These are phyloP conservation scores for Phytomonas sp. DNA, from an alignment of 208 protist genomes.

Conservation along the genomic window DNA sequence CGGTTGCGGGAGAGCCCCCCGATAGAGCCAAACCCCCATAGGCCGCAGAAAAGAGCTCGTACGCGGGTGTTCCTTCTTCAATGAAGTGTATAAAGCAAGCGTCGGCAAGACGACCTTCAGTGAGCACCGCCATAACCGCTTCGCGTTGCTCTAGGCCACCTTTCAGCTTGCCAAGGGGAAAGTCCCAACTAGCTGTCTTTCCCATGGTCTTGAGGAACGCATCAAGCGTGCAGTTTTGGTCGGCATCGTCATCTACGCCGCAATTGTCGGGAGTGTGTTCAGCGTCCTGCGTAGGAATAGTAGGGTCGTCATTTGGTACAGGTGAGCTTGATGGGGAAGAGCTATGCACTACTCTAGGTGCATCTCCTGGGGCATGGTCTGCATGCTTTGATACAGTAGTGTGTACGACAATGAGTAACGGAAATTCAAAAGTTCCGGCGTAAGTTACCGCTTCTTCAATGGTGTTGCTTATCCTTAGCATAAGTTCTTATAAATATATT, in stretches of 20 bases:
- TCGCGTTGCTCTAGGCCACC: constrained; percentile 35
- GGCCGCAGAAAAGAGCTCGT: constrained; percentile 31
- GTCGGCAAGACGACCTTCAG: constrained; percentile 22
- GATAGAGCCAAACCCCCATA: constrained; percentile 14
- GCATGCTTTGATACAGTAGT: too few relatives aligned
- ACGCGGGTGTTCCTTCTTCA: constrained; percentile 30
- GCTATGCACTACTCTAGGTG: too few relatives aligned
- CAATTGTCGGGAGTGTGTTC: constrained; percentile 8
- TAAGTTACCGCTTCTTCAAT: too few relatives aligned
- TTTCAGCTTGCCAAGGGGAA: constrained; percentile 20
- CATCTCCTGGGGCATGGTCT: too few relatives aligned
- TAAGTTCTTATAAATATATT: too few relatives aligned
- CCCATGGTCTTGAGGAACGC: constrained; percentile 17
- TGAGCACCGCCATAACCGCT: constrained; percentile 31
- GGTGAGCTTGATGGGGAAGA: too few relatives aligned
- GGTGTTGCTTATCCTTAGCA: too few relatives aligned
- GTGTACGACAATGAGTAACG: too few relatives aligned
- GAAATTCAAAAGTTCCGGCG: too few relatives aligned
- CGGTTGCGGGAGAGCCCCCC: not conserved
- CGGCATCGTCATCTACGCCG: constrained; percentile 4
- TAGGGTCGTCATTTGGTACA: too few relatives aligned
- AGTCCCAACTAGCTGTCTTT: constrained; percentile 8
- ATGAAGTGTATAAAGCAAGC: constrained; percentile 39
- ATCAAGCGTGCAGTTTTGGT: constrained; percentile 12
- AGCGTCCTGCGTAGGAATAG: constrained; percentile 16